phyloP scores from a whole-genome alignment of 2,329 filamentous ascomycete species.

The Fonsecaea pedrosoi region DNA sequence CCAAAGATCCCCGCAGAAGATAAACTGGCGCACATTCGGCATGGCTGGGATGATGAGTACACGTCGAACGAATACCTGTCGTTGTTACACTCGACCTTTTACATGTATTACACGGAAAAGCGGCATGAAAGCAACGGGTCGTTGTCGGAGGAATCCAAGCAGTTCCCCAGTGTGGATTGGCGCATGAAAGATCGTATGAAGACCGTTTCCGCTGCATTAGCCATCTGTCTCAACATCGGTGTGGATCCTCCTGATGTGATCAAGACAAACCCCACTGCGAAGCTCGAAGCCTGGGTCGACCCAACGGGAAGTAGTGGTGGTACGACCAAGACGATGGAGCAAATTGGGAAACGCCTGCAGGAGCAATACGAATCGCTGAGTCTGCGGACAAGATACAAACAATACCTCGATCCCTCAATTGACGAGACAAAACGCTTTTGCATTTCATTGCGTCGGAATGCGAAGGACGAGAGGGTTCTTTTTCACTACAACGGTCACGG shows the following conservation, averaged over 20 bases:
- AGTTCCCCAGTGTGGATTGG: conserved; percentile 81
- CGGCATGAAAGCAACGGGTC: conserved; percentile 93
- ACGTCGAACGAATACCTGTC: conserved; percentile 88
- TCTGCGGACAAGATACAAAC: conserved; percentile 94
- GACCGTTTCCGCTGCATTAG: conserved; percentile 92
- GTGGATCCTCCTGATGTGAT: conserved; percentile 97
- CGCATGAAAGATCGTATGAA: conserved; percentile 95
- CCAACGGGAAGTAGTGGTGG: conserved; percentile 78
- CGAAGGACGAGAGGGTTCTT: conserved; percentile 94
- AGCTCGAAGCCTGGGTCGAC: conserved; percentile 96
- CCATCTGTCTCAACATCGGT: conserved; percentile 94
- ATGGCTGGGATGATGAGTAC: conserved; percentile 93
- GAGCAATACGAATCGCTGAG: conserved; percentile 95
- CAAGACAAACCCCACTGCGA: conserved; percentile 91
- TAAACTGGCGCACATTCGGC: conserved; percentile 67
- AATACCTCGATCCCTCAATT: conserved; percentile 93
- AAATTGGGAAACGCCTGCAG: conserved; percentile 95
- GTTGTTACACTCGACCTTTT: conserved; percentile 90
- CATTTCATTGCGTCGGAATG: conserved; percentile 84
- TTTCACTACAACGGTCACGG: conserved; percentile 99
- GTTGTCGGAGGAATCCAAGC: conserved; percentile 65
- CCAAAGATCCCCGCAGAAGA: conserved; percentile 53
- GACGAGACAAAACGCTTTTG: conserved; percentile 98
- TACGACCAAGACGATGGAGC: conserved; percentile 83
- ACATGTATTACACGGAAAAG: conserved; percentile 99